Percentiles rank a stretch among this genome's conserved stretches.
Evolutionary conservation across 257 asterid genomes (phyloP).

Genomic region (Echium plantagineum): DNA sequence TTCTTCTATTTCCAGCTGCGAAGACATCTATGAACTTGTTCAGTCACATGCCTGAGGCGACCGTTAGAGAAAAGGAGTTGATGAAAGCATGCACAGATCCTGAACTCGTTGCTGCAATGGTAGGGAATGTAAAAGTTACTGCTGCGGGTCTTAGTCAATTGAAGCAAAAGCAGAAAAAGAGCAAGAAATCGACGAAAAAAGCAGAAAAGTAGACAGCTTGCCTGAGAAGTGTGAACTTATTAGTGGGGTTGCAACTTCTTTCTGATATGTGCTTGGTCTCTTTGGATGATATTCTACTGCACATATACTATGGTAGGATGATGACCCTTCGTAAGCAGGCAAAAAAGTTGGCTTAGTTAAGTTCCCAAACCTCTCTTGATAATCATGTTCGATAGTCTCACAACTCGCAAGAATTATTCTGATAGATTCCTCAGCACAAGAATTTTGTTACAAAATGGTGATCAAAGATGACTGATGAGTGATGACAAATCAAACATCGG

Average conservation of each 20-base stretch:
- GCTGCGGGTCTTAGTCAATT: slow-evolving; percentile 92
- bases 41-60: slow-evolving; percentile 63
- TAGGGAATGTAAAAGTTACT: slow-evolving; percentile 84
- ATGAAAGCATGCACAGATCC: slow-evolving; percentile 99
- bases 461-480: neutral
- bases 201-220: slow-evolving; percentile 17
- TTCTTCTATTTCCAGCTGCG: slow-evolving; percentile 51
- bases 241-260: too few relatives aligned
- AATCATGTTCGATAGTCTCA: neutral
- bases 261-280: neutral
- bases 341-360: neutral
- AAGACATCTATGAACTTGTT: slow-evolving; percentile 82
- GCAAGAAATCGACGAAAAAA: slow-evolving; percentile 62
- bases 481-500: neutral
- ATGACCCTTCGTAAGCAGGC: neutral
- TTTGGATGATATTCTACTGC: neutral
- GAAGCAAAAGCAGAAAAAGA: slow-evolving; percentile 86
- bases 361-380: too few relatives aligned
- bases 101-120: slow-evolving; percentile 81
- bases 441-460: neutral
- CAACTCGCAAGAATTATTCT: neutral
- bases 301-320: neutral
- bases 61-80: slow-evolving; percentile 78
- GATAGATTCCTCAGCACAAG: neutral
- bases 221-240: neutral